Evolutionary conservation across 2,329 filamentous ascomycete species (phyloP), one percentile per base, ranked within the genome.

Genomic region (Davidsoniella virescens): DNA sequence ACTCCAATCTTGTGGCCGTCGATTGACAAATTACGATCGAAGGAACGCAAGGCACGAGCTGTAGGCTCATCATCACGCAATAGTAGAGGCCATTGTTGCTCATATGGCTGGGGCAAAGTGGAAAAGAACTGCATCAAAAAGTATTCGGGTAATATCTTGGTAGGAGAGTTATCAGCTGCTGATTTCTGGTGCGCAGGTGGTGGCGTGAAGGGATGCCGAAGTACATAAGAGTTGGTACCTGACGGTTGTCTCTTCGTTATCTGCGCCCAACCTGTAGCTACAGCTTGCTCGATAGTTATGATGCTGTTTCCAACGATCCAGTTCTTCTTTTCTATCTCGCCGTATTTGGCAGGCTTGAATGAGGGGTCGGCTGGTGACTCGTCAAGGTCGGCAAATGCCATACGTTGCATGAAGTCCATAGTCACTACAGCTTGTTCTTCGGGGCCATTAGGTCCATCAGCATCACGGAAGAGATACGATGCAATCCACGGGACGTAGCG

Each of bases 1-100:
- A 98, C 83, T 14, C 92, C 92, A 40, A 94, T 83, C 64, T 94
- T 95, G 70, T 96, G 87, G 5, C 87, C 87, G 63, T 98, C 92
- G 4, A 98, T 82, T 7, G 87, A 88, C 37, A 90, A 83, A 56
- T 79, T 93, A 29, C 82, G 79, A 63, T 98, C 92, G 62, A 98
- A 93, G 10, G 78, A 71, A 37, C 76, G 75, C 38, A 98, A 80
- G 0, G 86, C 82, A 56, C 90, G 78, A 37, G 78, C 73, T 2
- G 82, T 78, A 29, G 75, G 73, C 14, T 86, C 83, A 52, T 83
- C 73, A 25, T 70, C 66, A 0, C 87, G 87, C 5, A 96, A 71
- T 0, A 81, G 78, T 43, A 95, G 78, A 8, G 84, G 87, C 44
- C 82, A 82, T 51, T 75, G 66, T 8, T 73, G 69, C 20, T 80